Percentiles rank a stretch among this genome's conserved stretches.
phyloP scores from a whole-genome alignment of 768 basidiomycete species.

The Collybiopsis luxurians region DNA sequence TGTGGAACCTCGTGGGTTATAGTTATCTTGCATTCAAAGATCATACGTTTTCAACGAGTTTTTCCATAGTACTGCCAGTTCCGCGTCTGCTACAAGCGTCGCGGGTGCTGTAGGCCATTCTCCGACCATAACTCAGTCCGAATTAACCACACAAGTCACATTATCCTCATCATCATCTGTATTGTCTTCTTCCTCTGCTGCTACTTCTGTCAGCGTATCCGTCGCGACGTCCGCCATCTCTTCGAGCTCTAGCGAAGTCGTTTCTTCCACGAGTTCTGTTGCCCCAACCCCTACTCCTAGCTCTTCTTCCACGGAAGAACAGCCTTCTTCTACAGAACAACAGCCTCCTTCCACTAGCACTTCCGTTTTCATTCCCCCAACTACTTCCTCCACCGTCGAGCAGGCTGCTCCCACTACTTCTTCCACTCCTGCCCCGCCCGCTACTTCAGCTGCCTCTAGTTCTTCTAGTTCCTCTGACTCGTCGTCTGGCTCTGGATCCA shows the following conservation, averaged over 20 bases:
- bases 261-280: background rate
- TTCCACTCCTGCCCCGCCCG: conserved; percentile 12
- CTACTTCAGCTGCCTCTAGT: conserved; percentile 12
- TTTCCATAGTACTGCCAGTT: conserved; percentile 6
- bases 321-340: background rate
- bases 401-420: conserved; percentile 18
- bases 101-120: conserved; percentile 4
- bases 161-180: conserved; percentile 11
- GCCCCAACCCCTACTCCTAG: background rate
- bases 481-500: conserved; percentile 7
- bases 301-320: background rate
- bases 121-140: conserved; percentile 7
- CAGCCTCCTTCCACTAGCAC: conserved; percentile 14
- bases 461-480: conserved; percentile 12
- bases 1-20: conserved; percentile 36
- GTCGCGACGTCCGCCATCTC: conserved; percentile 10
- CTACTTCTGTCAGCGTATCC: conserved; percentile 13
- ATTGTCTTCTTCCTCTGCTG: conserved; percentile 16
- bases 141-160: conserved; percentile 7
- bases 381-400: conserved; percentile 13
- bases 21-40: background rate
- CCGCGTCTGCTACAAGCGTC: conserved; percentile 3
- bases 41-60: background rate
- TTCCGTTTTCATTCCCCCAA: conserved; percentile 11
- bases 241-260: background rate